These are phyloP conservation scores for Artemisia tridentata DNA, from an alignment of 129 eudicot genomes.

Conservation along the genomic window DNA sequence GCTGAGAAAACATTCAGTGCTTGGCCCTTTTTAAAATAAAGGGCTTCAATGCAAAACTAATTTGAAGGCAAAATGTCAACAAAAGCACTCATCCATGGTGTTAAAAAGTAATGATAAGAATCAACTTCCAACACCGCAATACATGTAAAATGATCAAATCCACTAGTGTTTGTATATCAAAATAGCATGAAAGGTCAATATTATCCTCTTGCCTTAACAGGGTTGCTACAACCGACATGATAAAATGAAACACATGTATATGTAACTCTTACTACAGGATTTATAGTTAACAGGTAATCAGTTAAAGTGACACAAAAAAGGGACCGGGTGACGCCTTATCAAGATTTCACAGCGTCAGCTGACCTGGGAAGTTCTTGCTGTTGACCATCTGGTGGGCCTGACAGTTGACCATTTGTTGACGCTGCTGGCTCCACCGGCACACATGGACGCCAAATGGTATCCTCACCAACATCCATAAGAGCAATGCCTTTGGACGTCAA, in stretches of 20 bases:
- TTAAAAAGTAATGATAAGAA: not conserved
- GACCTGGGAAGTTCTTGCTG: constrained; percentile 18
- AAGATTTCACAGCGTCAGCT: constrained; percentile 24
- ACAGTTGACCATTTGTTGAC: constrained; percentile 15
- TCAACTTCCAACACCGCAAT: not conserved
- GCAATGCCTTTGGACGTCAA: constrained; percentile 70
- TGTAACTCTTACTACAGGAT: constrained; percentile 17
- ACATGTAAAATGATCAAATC: constrained; percentile 4
- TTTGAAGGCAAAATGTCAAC: not conserved
- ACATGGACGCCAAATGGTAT: constrained; percentile 82
- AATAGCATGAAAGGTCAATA: constrained; percentile 14
- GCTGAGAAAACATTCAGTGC: too few relatives aligned
- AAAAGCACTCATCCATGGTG: not conserved
- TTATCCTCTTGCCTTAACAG: not conserved
- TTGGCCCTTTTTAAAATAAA: not conserved
- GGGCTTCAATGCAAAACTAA: not conserved
- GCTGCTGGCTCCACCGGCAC: constrained; percentile 32
- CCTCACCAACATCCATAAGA: constrained; percentile 70
- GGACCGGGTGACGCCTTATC: not conserved
- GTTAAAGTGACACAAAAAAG: not conserved
- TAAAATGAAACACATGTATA: constrained; percentile 21
- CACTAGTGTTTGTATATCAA: constrained; percentile 9
- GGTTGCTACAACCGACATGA: constrained; percentile 1
- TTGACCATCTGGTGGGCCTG: constrained; percentile 32
- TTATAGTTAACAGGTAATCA: constrained; percentile 15